Evolutionary conservation across 83 land plant species (phyloP), one percentile per base, ranked within the genome.

Genomic region (Diphasiastrum complanatum): DNA sequence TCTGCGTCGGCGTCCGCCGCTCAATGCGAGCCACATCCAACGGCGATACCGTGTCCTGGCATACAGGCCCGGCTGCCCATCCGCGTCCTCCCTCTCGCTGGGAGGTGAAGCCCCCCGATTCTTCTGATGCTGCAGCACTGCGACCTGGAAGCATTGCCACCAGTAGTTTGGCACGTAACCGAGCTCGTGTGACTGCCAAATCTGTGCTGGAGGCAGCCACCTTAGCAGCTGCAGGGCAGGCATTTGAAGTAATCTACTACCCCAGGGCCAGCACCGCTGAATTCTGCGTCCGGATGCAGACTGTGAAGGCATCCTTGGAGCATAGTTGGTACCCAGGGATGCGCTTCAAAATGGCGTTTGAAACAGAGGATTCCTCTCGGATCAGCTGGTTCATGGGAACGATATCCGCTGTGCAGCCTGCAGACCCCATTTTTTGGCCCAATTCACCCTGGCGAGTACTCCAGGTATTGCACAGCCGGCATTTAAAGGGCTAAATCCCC

Each of bases 361-460:
- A 95, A 73, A 95, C 99, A 0, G 99, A 95, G 80, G 99, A 95
- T 70, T 87, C 99, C 5, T 95, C 99, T 1, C 64, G 97, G 51
- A 82, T 95, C 38, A 95, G 99, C 65, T 95, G 99, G 99, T 95
- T 95, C 66, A 86, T 90, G 97, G 99, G 99, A 18, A 86, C 93
- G 26, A 80, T 90, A 19, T 78, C 92, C 25, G 60, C 80, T 51
- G 97, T 82, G 26, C 89, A 89, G 67, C 75, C 76, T 22, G 89
- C 84, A 16, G 99, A 95, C 63, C 93, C 97, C 19, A 40, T 83
- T 3, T 73, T 61, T 20, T 95, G 99, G 99, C 97, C 97, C 25
- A 83, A 74, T 56, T 95, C 99, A 38, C 97, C 99, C 25, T 95
- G 99, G 99, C 75, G 97, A 25, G 81, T 90, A 40, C 83, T 95